Percentiles rank a stretch among this genome's conserved stretches.
phyloP scores from a whole-genome alignment of 2,329 filamentous ascomycete species.

The Fusarium lateritium region DNA sequence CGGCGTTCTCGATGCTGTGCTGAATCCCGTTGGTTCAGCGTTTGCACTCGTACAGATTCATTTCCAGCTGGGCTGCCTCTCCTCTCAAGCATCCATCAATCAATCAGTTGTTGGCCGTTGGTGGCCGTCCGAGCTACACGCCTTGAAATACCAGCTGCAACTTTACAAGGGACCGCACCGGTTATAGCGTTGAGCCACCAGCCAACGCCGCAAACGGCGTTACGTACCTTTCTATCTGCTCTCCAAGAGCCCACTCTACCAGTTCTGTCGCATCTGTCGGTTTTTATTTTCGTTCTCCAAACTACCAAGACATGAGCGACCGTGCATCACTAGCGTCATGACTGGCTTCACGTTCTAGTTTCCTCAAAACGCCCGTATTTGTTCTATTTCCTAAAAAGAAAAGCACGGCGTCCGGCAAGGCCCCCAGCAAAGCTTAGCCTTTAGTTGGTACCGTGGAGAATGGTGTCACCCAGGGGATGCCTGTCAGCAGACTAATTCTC shows the following conservation, averaged over 20 bases:
- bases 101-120: constrained; percentile 17
- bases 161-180: constrained; percentile 9
- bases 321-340: constrained; percentile 45
- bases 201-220: constrained; percentile 17
- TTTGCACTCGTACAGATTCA: constrained; percentile 20
- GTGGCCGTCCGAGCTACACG: constrained; percentile 12
- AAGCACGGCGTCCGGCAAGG: constrained; percentile 34
- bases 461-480: constrained; percentile 38
- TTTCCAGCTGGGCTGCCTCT: constrained; percentile 24
- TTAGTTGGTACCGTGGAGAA: constrained; percentile 39
- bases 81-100: neutral
- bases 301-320: constrained; percentile 6
- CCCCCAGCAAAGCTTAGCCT: constrained; percentile 46
- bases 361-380: constrained; percentile 30
- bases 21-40: constrained; percentile 25
- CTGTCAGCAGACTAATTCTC: constrained; percentile 33
- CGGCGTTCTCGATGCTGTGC: constrained; percentile 20
- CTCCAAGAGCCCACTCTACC: no score
- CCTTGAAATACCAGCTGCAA: constrained; percentile 4
- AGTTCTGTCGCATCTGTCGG: constrained; percentile 30
- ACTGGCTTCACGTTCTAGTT: constrained; percentile 31
- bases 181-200: constrained; percentile 20
- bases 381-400: constrained; percentile 39
- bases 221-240: constrained; percentile 8
- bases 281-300: constrained; percentile 33